phyloP scores from a whole-genome alignment of 2,329 filamentous ascomycete genomes.

The Beauveria australis region DNA sequence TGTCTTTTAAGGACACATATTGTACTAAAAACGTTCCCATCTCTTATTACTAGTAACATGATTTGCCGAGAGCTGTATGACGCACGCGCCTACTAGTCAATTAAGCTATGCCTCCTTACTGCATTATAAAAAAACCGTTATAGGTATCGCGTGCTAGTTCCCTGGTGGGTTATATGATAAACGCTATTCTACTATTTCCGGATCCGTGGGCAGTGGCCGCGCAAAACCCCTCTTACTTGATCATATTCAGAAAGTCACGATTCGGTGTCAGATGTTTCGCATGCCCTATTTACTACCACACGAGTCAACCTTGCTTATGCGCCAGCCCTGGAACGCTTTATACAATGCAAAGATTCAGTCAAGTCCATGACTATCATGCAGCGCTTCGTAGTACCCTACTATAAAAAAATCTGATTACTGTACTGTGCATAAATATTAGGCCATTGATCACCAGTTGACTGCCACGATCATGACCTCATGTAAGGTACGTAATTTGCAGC shows the following conservation, averaged over 20 bases:
- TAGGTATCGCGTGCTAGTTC: not conserved
- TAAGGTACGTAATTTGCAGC: too few species aligned
- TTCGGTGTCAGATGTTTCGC: not conserved
- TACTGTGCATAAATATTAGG: too few species aligned
- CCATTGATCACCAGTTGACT: too few species aligned
- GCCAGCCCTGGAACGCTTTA: not conserved
- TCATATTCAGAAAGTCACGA: not conserved
- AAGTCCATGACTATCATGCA: too few species aligned
- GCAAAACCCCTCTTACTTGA: not conserved
- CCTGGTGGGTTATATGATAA: too few species aligned
- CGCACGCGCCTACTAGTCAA: not conserved
- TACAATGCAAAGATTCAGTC: not conserved
- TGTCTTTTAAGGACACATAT: not conserved
- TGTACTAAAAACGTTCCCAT: not conserved
- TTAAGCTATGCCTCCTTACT: not conserved
- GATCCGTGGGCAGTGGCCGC: too few species aligned
- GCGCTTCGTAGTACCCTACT: not conserved
- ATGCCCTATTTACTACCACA: not conserved
- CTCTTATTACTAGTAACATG: not conserved
- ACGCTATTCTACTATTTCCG: too few species aligned
- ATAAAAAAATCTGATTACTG: too few species aligned
- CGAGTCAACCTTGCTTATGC: not conserved
- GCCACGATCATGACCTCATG: too few species aligned
- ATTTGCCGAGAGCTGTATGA: not conserved
- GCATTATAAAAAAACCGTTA: not conserved